Base-by-base conservation (phyloP, 1,139 yeast species). In the Yamadazyma triangularis region DNA sequence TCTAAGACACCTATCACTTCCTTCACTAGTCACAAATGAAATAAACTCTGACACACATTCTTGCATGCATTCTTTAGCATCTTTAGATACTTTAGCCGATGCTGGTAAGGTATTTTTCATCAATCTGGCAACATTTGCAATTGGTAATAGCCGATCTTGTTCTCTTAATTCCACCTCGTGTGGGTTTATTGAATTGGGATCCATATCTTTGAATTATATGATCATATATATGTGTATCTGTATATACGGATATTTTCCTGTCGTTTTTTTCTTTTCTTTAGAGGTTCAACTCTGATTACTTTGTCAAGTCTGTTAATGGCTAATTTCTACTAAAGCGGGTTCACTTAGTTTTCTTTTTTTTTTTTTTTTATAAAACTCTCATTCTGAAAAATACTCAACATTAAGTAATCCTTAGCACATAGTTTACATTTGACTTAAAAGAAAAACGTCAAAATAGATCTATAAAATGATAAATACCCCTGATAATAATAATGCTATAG, bases 111-210 rank as follows among this genome's bases (percentile, higher is more conserved):
- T 66, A 35, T 55, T 60, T 42, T 69, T 68, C 75, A 70, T 68
- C 15, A 69, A 58, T 31, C 74, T 43, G 13, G 72, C 72, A 14
- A 75, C 79, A 54, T 70, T 78, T 33, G 85, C 88, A 32, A 81
- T 80, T 24, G 89, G 89, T 30, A 81, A 69, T 85, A 85, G 80
- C 35, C 84, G 69, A 48, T 80, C 88, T 53, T 81, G 88, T 54
- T 80, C 87, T 39, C 84, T 65, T 32, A 79, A 70, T 51, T 68
- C 74, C 16, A 64, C 60, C 40, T 64, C 70, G 31, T 60, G 59
- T 15, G 60, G 56, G 16, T 43, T 43, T 19, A 42, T 39, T 8
- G 44, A 38, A 27, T 43, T 43, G 13, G 46, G 45, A 22, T 43
- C 47, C 47, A 43, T 43, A 4, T 6, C 36, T 8, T 7, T 9